Percentiles rank a stretch among this genome's conserved stretches.
Evolutionary conservation across 1,284 basidiomycete species (phyloP).

Genomic region (Trametes pubescens): DNA sequence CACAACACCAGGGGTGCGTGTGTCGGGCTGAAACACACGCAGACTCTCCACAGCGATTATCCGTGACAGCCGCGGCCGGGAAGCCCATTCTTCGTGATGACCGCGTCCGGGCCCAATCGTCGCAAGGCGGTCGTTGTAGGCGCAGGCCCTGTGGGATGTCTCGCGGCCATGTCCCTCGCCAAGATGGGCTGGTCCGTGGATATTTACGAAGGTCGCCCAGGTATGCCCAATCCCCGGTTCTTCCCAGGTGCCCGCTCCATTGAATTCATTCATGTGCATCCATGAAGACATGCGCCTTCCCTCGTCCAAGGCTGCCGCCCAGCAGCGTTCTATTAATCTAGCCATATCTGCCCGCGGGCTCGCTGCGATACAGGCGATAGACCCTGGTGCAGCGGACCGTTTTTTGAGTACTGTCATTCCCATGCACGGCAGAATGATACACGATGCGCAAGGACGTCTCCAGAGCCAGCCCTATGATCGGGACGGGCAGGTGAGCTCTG

Average conservation of each 20-base stretch:
- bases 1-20: conserved; percentile 6
- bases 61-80: conserved; percentile 22
- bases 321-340: conserved; percentile 93
- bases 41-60: conserved; percentile 20
- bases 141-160: conserved; percentile 95
- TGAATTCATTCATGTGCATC: conserved; percentile 23
- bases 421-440: conserved; percentile 97
- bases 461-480: conserved; percentile 90
- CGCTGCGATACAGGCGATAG: conserved; percentile 83
- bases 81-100: conserved; percentile 20
- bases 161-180: conserved; percentile 87
- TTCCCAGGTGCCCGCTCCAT: conserved; percentile 31
- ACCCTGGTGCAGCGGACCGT: conserved; percentile 75
- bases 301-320: conserved; percentile 65
- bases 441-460: conserved; percentile 73
- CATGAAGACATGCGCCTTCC: conserved; percentile 73
- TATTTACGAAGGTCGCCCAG: conserved; percentile 89
- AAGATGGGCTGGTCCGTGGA: conserved; percentile 90
- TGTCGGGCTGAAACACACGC: conserved; percentile 19
- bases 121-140: conserved; percentile 74
- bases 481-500: conserved; percentile 76
- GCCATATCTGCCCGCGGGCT: conserved; percentile 95
- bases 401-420: conserved; percentile 88
- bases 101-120: conserved; percentile 23
- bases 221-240: conserved; percentile 52